Base-by-base conservation (phyloP, 108 stramenopile species). In the Nitzschia putrida region DNA sequence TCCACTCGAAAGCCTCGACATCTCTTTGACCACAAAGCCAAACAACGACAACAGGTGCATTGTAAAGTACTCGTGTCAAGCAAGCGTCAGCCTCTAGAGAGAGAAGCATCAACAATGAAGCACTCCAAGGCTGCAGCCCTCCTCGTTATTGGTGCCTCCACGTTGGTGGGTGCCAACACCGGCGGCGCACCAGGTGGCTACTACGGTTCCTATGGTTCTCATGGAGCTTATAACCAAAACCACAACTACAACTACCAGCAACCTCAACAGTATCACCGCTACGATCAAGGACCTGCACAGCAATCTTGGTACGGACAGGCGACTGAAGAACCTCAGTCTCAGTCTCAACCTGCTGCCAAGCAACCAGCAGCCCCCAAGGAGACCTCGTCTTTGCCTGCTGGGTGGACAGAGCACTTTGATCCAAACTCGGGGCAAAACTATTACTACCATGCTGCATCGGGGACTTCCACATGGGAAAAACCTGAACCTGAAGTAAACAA, bases 401-500 rank as follows among this genome's bases (percentile, higher is more conserved):
- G 83, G 24, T 93, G 91, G 91, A 78, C 74, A 40, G 91, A 90
- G 60, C 80, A 90, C 57, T 72, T 88, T 41, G 91, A 93, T 75
- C 89, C 83, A 11, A 65, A 81, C 2, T 87, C 84, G 10, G 92
- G 92, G 10, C 73, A 74, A 34, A 61, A 77, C 14, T 93, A 93
- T 73, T 93, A 93, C 58, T 87, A 89, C 74, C 85, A 93, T 64
- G 68, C 84, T 29, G 56, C 47, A n/a, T 82, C 82, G 54, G 86
- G 92, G 14, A 87, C 88, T 18, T 90, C 92, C 11, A 86, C 88
- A 34, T 94, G 92, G 92, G 90, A 94, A 42, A 71, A 89, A 39
- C 92, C 92, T 23, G 69, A 34, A 14, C 60, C 77, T 7, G 51
- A 72, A 47, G 65, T 47, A 11, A 11, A 20, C 45, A 61, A 52